Conservation (phyloP, 352 stramenopile genomes). For the Globisporangium cederbergense region DNA sequence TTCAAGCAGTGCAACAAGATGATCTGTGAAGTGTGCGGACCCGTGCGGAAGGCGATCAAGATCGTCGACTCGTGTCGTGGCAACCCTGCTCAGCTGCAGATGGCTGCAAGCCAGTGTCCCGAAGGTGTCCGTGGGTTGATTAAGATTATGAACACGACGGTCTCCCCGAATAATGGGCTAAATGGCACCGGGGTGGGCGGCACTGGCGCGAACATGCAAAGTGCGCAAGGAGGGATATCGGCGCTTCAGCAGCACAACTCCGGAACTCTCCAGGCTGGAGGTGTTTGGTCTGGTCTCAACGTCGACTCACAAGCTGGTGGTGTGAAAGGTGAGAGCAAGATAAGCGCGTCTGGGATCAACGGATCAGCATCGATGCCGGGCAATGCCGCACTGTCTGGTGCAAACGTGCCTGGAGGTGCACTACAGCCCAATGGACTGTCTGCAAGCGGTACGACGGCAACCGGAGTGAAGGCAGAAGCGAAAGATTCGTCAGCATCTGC, state of each 20-base stretch:
- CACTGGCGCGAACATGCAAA: slow-evolving; percentile 7
- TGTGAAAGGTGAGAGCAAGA: slow-evolving; percentile 18
- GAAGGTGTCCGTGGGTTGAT: slow-evolving; percentile 79
- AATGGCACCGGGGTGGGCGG: slow-evolving; percentile 27
- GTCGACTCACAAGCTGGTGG: slow-evolving; percentile 8
- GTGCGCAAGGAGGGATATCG: slow-evolving; percentile 6
- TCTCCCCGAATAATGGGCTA: slow-evolving; percentile 17
- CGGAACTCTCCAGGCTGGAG: slow-evolving; percentile 12
- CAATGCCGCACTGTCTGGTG: slow-evolving; percentile 4
- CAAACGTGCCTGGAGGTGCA: background rate
- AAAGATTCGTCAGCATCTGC: slow-evolving; percentile 4
- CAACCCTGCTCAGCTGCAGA: slow-evolving; percentile 70
- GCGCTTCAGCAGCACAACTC: slow-evolving; percentile 18
- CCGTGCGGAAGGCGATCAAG: slow-evolving; percentile 85
- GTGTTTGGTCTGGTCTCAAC: slow-evolving; percentile 5
- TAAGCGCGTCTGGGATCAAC: background rate
- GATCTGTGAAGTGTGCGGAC: slow-evolving; percentile 88
- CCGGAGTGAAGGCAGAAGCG: slow-evolving; percentile 14
- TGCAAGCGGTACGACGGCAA: background rate
- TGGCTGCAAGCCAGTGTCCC: slow-evolving; percentile 60
- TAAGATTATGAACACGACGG: slow-evolving; percentile 88
- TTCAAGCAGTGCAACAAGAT: slow-evolving; percentile 92
- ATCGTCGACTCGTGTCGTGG: slow-evolving; percentile 81
- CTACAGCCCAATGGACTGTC: slow-evolving; percentile 6
- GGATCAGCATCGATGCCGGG: background rate